These are phyloP conservation scores for Claviceps pusilla DNA, from an alignment of 2,329 filamentous ascomycete genomes.

Conservation along the genomic window DNA sequence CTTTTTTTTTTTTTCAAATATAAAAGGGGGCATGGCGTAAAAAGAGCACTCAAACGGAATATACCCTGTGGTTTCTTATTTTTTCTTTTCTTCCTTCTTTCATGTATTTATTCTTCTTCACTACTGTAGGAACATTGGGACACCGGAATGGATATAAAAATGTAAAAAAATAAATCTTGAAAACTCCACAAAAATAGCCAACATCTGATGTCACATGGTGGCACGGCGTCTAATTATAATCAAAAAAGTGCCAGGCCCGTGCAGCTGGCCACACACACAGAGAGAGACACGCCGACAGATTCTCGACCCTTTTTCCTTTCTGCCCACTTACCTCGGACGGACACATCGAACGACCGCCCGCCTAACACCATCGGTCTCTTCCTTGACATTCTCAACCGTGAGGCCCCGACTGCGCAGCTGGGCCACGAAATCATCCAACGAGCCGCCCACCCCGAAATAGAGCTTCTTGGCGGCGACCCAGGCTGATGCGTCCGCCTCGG, in stretches of 20 bases:
- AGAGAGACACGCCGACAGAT: too few species aligned
- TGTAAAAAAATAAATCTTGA: too few species aligned
- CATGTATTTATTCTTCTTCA: not conserved
- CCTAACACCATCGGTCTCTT: constrained; percentile 46
- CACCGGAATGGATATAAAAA: too few species aligned
- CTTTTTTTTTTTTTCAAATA: too few species aligned
- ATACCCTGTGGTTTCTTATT: not conserved
- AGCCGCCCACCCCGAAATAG: constrained; percentile 76
- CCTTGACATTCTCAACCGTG: constrained; percentile 34
- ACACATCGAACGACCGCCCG: constrained; percentile 38
- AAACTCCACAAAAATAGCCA: too few species aligned
- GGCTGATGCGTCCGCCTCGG: constrained; percentile 35
- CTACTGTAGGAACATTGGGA: not conserved
- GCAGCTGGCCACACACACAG: too few species aligned
- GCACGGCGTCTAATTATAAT: too few species aligned
- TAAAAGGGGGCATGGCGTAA: not conserved
- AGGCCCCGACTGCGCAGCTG: constrained; percentile 34
- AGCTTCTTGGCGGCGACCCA: constrained; percentile 63
- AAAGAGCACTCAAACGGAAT: not conserved
- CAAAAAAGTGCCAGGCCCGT: too few species aligned
- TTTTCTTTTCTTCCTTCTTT: not conserved
- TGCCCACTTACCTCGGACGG: not conserved
- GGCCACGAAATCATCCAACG: constrained; percentile 57
- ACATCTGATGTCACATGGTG: too few species aligned
- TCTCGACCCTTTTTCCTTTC: not conserved